Evolutionary conservation across 2,329 filamentous ascomycete species (phyloP).

Genomic region (Fusarium fujikuroi): DNA sequence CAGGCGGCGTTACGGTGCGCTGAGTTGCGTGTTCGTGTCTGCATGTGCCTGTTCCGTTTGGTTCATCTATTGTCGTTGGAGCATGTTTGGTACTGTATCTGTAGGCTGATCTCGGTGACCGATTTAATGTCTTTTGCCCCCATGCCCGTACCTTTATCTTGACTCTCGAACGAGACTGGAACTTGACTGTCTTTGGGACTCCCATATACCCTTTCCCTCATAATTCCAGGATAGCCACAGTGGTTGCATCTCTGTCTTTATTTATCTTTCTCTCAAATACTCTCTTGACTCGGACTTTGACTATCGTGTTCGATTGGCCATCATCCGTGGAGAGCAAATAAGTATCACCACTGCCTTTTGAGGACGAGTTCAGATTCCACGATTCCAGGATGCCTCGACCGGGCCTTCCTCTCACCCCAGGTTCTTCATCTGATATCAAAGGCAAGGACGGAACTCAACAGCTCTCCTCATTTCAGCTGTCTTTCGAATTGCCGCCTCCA

Average conservation of each 20-base stretch:
- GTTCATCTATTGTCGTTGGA: conserved; percentile 12
- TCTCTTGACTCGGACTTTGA: neutral
- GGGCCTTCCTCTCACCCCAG: conserved; percentile 74
- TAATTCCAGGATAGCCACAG: neutral
- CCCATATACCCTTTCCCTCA: conserved; percentile 1
- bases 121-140: conserved; percentile 30
- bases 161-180: conserved; percentile 16
- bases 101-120: conserved; percentile 9
- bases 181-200: conserved; percentile 16
- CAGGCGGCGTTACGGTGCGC: conserved; percentile 22
- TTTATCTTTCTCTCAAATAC: neutral
- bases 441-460: conserved; percentile 74
- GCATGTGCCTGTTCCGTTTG: conserved; percentile 19
- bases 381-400: conserved; percentile 48
- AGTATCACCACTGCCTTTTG: neutral
- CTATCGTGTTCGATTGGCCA: neutral
- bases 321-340: neutral
- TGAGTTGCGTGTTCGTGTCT: conserved; percentile 26
- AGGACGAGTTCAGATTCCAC: neutral
- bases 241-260: neutral
- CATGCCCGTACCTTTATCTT: conserved; percentile 13
- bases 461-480: conserved; percentile 70
- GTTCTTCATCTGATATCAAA: conserved; percentile 81
- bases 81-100: neutral
- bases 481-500: conserved; percentile 81